Percentiles rank a stretch among this genome's conserved stretches.
phyloP scores from a whole-genome alignment of 176 grass and related monocot species.

The Melocanna baccifera region DNA sequence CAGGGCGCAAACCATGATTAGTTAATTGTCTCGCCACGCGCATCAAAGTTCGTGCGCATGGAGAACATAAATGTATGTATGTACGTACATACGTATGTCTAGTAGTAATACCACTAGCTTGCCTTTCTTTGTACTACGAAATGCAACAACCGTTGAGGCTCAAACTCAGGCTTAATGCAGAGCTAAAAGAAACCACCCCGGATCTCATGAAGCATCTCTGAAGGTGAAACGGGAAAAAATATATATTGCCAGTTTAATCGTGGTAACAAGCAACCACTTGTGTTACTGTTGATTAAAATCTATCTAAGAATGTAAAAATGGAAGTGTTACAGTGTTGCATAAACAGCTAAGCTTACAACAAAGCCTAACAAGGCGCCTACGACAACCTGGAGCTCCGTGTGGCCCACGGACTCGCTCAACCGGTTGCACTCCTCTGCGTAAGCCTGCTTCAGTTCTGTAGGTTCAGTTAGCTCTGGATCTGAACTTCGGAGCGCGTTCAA shows the following conservation, averaged over 20 bases:
- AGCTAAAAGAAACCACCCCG: not conserved
- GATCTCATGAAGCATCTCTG: not conserved
- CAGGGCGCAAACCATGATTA: slow-evolving; percentile 1
- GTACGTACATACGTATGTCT: not conserved
- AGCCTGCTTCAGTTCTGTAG: slow-evolving; percentile 9
- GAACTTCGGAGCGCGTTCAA: not conserved
- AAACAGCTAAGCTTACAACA: slow-evolving; percentile 51
- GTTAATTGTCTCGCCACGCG: slow-evolving; percentile 8
- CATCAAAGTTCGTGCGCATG: slow-evolving; percentile 28
- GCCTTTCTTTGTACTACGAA: not conserved
- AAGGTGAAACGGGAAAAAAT: not conserved
- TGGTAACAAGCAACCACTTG: not conserved
- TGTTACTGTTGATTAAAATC: not conserved
- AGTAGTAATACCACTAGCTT: not conserved
- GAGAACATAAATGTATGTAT: not conserved
- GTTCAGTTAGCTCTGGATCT: slow-evolving; percentile 17
- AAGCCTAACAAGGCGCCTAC: slow-evolving; percentile 78
- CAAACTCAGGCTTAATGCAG: not conserved
- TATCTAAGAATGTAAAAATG: not conserved
- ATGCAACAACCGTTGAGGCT: not conserved
- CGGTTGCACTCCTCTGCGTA: not conserved
- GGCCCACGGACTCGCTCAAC: slow-evolving; percentile 74
- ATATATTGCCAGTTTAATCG: too few species aligned
- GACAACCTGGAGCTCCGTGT: slow-evolving; percentile 70
- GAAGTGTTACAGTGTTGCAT: slow-evolving; percentile 46